Conservation (phyloP, 2,329 filamentous ascomycete genomes). For the Colletotrichum spaethianum region DNA sequence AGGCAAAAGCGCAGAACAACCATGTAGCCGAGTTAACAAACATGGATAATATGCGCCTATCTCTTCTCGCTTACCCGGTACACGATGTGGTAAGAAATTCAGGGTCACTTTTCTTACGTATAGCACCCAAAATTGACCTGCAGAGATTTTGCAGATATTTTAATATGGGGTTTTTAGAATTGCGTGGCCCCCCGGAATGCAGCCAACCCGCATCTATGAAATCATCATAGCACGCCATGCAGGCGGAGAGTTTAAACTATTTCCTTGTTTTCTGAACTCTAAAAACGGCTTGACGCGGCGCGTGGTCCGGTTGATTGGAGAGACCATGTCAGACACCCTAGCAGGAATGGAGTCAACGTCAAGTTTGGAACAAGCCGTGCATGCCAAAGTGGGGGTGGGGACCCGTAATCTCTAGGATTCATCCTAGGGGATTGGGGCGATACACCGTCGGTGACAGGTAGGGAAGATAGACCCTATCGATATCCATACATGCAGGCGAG, state of each 20-base stretch:
- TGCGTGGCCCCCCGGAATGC: background rate
- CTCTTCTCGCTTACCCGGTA: background rate
- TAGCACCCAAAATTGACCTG: background rate
- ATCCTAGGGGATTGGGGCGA: slow-evolving; percentile 27
- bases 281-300: slow-evolving; percentile 16
- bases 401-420: slow-evolving; percentile 30
- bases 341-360: slow-evolving; percentile 13
- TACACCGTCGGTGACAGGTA: slow-evolving; percentile 13
- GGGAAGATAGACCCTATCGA: slow-evolving; percentile 24
- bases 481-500: background rate
- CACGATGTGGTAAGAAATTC: too few relatives aligned
- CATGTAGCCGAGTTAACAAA: background rate
- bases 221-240: slow-evolving; percentile 18
- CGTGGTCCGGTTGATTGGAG: slow-evolving; percentile 34
- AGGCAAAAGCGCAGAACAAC: background rate
- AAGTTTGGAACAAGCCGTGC: slow-evolving; percentile 23
- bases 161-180: slow-evolving; percentile 17
- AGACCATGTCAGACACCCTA: slow-evolving; percentile 16
- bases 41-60: background rate
- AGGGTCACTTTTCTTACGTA: too few relatives aligned
- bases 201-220: slow-evolving; percentile 10
- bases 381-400: slow-evolving; percentile 33
- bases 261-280: slow-evolving; percentile 31
- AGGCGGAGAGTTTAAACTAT: slow-evolving; percentile 4
- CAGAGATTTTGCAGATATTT: slow-evolving; percentile 18